phyloP scores from a whole-genome alignment of 768 basidiomycete species.

The Sistotremastrum suecicum region DNA sequence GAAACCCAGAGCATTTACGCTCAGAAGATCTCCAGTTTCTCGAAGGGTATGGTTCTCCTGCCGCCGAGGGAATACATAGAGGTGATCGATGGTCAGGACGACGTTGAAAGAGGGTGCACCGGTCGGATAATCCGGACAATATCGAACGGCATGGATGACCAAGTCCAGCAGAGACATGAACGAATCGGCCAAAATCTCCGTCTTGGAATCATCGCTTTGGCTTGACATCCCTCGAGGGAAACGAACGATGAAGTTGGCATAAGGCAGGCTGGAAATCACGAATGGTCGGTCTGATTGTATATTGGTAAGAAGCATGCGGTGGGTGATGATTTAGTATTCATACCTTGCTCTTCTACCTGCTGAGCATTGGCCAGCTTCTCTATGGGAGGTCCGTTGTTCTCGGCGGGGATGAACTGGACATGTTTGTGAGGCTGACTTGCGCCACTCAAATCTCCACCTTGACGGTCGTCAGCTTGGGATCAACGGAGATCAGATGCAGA shows the following conservation, averaged over 20 bases:
- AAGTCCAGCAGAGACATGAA: conserved; percentile 71
- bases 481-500: conserved; percentile 3
- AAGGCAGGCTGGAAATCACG: conserved; percentile 49
- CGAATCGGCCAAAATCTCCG: conserved; percentile 35
- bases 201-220: background rate
- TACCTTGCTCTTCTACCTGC: conserved; percentile 36
- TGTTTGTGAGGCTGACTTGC: conserved; percentile 90
- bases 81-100: conserved; percentile 66
- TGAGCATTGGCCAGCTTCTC: conserved; percentile 51
- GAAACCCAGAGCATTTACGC: conserved; percentile 80
- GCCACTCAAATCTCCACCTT: conserved; percentile 67
- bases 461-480: background rate
- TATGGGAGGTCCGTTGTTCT: conserved; percentile 57
- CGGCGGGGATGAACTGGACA: conserved; percentile 67
- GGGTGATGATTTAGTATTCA: conserved; percentile 22
- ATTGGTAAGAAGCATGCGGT: background rate
- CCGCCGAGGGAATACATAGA: conserved; percentile 74
- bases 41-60: conserved; percentile 41
- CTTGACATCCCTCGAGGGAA: conserved; percentile 20
- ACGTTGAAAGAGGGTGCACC: conserved; percentile 74
- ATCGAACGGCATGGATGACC: conserved; percentile 55
- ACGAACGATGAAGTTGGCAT: conserved; percentile 69
- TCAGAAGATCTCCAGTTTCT: conserved; percentile 42
- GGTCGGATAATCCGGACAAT: conserved; percentile 44
- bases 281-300: conserved; percentile 52